These are phyloP conservation scores for Camellia oleifera DNA, from an alignment of 179 eudicot genomes.

Conservation along the genomic window DNA sequence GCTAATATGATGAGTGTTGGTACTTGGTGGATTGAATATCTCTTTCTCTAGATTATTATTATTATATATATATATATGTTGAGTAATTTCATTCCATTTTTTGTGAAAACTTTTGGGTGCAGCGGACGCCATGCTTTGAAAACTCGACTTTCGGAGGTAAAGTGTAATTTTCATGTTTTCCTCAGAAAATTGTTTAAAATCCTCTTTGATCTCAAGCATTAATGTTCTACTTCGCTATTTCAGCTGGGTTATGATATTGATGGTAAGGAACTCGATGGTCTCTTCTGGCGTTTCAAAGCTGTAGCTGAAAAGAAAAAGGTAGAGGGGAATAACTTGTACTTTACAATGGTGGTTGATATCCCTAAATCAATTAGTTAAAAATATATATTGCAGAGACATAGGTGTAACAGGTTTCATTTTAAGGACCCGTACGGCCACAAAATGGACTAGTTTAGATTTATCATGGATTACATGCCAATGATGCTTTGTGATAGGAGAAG, in stretches of 20 bases:
- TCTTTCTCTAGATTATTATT: neutral
- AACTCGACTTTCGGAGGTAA: constrained; percentile 80
- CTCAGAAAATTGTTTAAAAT: neutral
- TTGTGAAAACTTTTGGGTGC: constrained; percentile 18
- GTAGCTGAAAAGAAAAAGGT: constrained; percentile 94
- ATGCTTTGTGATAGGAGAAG: neutral
- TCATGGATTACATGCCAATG: neutral
- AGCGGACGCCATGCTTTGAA: constrained; percentile 96
- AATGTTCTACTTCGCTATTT: constrained; percentile 4
- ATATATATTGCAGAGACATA: neutral
- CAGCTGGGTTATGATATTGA: constrained; percentile 89
- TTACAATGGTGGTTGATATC: neutral
- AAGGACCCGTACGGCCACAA: neutral
- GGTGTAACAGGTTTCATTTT: neutral
- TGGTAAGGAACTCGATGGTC: constrained; percentile 84
- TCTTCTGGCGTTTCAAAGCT: constrained; percentile 85
- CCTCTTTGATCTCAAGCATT: neutral
- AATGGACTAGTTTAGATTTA: neutral
- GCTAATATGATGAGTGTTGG: neutral
- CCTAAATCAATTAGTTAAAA: neutral
- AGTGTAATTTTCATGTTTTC: constrained; percentile 8
- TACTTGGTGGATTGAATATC: neutral
- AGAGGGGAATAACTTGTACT: neutral
- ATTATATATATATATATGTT: too few relatives aligned
- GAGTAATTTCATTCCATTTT: neutral